These are phyloP conservation scores for Capsicum chinense DNA, from an alignment of 257 asterid genomes.

Conservation along the genomic window DNA sequence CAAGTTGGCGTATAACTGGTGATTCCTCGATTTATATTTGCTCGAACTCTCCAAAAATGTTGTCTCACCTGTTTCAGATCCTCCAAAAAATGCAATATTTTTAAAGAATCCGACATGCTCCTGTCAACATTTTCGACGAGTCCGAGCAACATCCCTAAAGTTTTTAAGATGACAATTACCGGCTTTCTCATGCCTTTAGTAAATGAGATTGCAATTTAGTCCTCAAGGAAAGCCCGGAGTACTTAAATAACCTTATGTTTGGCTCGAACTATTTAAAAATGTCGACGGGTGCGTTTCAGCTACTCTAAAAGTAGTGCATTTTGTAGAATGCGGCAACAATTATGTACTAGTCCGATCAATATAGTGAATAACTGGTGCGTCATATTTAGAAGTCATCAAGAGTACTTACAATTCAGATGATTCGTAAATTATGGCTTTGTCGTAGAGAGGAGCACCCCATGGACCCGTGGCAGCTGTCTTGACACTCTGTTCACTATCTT, in stretches of 20 bases:
- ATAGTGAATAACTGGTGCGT: background rate
- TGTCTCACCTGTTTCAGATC: background rate
- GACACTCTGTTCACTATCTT: constrained; percentile 53
- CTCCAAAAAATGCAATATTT: background rate
- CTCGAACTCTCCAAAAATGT: background rate
- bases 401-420: constrained; percentile 80
- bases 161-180: background rate
- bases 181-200: background rate
- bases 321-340: too few relatives aligned
- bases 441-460: constrained; percentile 97
- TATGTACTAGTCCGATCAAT: too few relatives aligned
- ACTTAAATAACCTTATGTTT: too few relatives aligned
- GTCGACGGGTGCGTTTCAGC: too few relatives aligned
- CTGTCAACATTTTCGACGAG: background rate
- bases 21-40: background rate
- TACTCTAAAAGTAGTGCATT: too few relatives aligned
- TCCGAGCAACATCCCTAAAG: background rate
- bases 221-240: rapidly evolving
- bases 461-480: constrained; percentile 87
- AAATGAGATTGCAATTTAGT: background rate
- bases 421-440: constrained; percentile 78
- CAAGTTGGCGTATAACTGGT: background rate
- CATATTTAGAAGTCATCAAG: background rate
- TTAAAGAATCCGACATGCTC: background rate
- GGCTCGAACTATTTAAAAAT: too few relatives aligned